These are phyloP conservation scores for Coniferiporia sulphurascens DNA, from an alignment of 1,284 basidiomycete genomes.

Conservation along the genomic window DNA sequence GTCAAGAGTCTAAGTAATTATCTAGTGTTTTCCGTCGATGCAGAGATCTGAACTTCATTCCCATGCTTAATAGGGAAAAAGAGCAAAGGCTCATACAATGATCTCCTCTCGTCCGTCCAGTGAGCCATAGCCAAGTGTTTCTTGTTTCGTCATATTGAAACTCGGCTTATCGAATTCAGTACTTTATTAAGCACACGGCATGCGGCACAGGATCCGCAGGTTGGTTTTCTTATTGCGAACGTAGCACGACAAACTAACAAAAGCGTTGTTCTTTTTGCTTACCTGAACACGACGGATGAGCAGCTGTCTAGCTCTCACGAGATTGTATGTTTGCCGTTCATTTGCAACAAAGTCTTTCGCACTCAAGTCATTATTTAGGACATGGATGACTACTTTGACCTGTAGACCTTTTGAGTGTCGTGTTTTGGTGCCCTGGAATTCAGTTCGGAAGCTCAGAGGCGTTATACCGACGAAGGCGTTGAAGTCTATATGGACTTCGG, in stretches of 20 bases:
- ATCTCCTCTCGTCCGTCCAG: conserved; percentile 11
- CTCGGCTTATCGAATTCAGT: not conserved
- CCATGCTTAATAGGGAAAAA: not conserved
- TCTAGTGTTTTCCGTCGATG: not conserved
- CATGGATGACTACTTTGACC: conserved; percentile 10
- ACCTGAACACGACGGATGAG: not conserved
- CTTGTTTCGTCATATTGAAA: not conserved
- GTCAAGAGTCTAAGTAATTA: conserved; percentile 11
- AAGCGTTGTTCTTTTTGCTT: not conserved
- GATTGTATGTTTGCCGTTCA: not conserved
- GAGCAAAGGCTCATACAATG: conserved; percentile 10
- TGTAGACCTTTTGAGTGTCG: not conserved
- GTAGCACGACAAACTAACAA: not conserved
- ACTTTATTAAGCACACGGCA: not conserved
- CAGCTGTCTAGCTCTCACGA: conserved; percentile 9
- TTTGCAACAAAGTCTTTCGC: not conserved
- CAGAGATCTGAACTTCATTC: not conserved
- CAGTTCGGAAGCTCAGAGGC: too few species aligned
- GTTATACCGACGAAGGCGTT: too few species aligned
- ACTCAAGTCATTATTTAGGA: not conserved
- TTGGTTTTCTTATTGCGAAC: not conserved
- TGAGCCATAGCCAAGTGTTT: not conserved
- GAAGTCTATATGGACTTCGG: too few species aligned
- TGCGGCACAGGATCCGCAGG: conserved; percentile 8
- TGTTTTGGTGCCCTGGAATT: too few species aligned